These are phyloP conservation scores for Globisporangium irregulare DNA, from an alignment of 352 stramenopile genomes.

Conservation along the genomic window DNA sequence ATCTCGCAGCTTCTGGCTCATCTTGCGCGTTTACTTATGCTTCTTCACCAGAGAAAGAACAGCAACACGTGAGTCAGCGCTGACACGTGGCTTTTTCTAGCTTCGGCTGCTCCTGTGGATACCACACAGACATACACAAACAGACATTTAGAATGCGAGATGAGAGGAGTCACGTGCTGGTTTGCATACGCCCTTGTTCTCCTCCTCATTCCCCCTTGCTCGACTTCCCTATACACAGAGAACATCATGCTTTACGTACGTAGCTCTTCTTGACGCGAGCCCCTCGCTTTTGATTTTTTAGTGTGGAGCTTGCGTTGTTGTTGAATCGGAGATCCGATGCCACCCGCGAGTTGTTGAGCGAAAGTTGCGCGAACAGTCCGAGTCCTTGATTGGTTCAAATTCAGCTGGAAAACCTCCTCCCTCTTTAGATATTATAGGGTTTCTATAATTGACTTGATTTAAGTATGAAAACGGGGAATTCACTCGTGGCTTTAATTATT, in stretches of 20 bases:
- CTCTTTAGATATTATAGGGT: not conserved
- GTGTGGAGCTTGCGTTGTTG: slow-evolving; percentile 4
- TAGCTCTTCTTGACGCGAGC: slow-evolving; percentile 4
- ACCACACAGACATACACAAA: not conserved
- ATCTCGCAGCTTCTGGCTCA: slow-evolving; percentile 98
- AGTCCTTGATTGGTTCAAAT: too few species aligned
- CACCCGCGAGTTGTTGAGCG: not conserved
- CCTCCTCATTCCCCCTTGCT: too few species aligned
- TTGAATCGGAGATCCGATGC: slow-evolving; percentile 8
- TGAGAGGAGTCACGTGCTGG: not conserved
- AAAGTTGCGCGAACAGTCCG: slow-evolving; percentile 9
- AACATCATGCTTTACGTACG: not conserved
- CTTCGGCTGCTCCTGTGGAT: not conserved
- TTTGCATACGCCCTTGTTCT: not conserved
- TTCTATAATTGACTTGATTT: too few species aligned
- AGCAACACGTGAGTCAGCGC: not conserved
- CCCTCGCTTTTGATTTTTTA: slow-evolving; percentile 3
- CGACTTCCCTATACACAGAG: not conserved
- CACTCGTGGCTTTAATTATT: too few species aligned
- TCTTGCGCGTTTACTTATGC: slow-evolving; percentile 28
- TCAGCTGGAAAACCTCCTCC: not conserved
- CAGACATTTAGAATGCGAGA: not conserved
- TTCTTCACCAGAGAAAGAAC: not conserved
- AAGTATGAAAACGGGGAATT: too few species aligned
- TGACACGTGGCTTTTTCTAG: slow-evolving; percentile 7